A percentile compares a stretch with the other conserved stretches of the same genome.
phyloP scores from a whole-genome alignment of 148 eudicot species.

The Cornus florida region DNA sequence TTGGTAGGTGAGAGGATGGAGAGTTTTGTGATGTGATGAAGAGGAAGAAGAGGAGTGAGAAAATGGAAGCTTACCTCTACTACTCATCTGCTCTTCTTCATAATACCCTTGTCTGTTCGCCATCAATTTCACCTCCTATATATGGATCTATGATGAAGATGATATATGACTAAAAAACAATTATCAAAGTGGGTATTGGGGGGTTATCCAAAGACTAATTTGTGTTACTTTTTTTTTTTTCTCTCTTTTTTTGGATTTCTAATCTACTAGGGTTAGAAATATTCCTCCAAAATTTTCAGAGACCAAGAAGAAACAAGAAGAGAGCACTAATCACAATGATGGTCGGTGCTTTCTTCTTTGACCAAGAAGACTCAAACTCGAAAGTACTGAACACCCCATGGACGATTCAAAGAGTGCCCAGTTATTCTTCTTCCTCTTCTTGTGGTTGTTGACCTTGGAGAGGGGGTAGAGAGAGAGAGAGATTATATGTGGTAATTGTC shows the following conservation, averaged over 20 bases:
- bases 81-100: constrained; percentile 10
- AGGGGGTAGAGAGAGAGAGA: background rate
- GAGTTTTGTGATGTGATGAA: constrained; percentile 6
- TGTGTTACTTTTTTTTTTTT: background rate
- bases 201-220: background rate
- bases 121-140: background rate
- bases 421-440: constrained; percentile 7
- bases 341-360: background rate
- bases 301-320: background rate
- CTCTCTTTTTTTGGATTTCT: background rate
- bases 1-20: constrained; percentile 11
- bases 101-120: constrained; percentile 19
- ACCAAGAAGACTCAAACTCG: background rate
- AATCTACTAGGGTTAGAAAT: constrained; percentile 2
- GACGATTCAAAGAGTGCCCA: constrained; percentile 5
- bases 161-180: background rate
- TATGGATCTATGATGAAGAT: background rate
- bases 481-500: background rate
- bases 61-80: constrained; percentile 11
- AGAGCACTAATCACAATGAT: background rate
- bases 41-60: constrained; percentile 12
- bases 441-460: constrained; percentile 13
- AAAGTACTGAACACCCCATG: background rate
- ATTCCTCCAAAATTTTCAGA: background rate
- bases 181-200: too few relatives aligned